Evolutionary conservation across 495 filamentous ascomycete genomes (phyloP), one percentile per base, ranked within the genome.

Genomic region (Penicillium coprophilum): DNA sequence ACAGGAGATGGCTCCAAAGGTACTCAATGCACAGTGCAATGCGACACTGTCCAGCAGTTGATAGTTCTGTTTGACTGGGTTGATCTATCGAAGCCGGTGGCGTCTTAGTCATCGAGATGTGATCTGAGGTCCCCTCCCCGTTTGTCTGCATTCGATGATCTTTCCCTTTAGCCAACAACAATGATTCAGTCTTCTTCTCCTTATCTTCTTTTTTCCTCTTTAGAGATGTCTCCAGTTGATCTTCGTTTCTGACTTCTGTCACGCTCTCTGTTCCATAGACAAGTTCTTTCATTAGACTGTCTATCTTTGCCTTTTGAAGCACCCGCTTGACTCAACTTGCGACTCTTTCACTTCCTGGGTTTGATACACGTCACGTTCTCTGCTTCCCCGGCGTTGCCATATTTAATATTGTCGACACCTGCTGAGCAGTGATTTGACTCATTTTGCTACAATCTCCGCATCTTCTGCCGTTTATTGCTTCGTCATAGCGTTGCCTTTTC

Each of bases 341-440:
- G 43, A 30, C 20, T 50, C 43, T 34, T 43, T 39, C 40, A 30
- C 17, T 46, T 34, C 20, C 23, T 50, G 24, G 10, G 19, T 32
- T 49, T 49, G 9, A 44, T 51, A 55, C 38, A 48, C 50, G 46
- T 53, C 44, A 47, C 50, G 59, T 57, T 56, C 48, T 48, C 53
- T 55, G 40, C 63, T 57, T 61, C 38, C 55, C 40, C 54, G 60
- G 52, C 58, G 60, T 61, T 51, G 53, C 24, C 44, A 38, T 57
- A 49, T 60, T 28, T 65, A 61, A 61, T 60, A 57, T 57, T 61
- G 51, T 58, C 60, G 57, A 66, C 63, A 63, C 57, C 72, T 76
- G 71, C 71, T 74, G 68, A 69, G 65, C 70, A 73, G 69, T 68
- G 63, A 63, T 66, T 57, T 64, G 59, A 61, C 62, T 48, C 53